A percentile compares a stretch with the other conserved stretches of the same genome.
Conservation (phyloP, 345 rosid species). For the Salix suchowensis region DNA sequence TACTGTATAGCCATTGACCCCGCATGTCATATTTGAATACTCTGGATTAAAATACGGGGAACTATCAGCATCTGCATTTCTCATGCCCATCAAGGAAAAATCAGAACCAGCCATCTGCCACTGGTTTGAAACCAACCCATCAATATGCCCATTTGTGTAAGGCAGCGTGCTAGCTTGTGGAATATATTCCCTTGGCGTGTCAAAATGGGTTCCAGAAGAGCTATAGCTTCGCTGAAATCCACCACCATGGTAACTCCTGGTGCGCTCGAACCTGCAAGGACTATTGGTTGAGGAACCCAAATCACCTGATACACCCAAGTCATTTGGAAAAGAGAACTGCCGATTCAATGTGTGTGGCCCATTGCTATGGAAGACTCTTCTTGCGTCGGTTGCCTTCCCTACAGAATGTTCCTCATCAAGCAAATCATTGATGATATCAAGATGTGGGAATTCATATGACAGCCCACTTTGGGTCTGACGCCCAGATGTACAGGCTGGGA, state of each 20-base stretch:
- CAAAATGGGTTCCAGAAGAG: slow-evolving; percentile 38
- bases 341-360: slow-evolving; percentile 43
- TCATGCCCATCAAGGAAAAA: slow-evolving; percentile 49
- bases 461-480: slow-evolving; percentile 44
- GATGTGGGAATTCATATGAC: slow-evolving; percentile 86
- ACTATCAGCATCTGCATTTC: slow-evolving; percentile 46
- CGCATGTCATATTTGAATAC: slow-evolving; percentile 50
- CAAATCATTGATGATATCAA: slow-evolving; percentile 86
- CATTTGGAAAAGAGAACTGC: slow-evolving; percentile 51
- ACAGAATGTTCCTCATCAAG: slow-evolving; percentile 72
- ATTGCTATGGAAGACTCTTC: slow-evolving; percentile 32
- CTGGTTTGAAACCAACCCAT: slow-evolving; percentile 45
- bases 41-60: slow-evolving; percentile 44
- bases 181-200: slow-evolving; percentile 38
- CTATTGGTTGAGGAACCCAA: slow-evolving; percentile 34
- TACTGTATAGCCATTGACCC: slow-evolving; percentile 54
- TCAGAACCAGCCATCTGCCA: slow-evolving; percentile 67
- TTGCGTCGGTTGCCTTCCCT: slow-evolving; percentile 29
- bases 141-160: slow-evolving; percentile 52
- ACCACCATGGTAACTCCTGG: slow-evolving; percentile 49
- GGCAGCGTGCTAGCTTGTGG: slow-evolving; percentile 45
- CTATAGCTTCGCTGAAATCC: slow-evolving; percentile 45
- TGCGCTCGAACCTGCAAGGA: slow-evolving; percentile 55
- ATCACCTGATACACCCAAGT: slow-evolving; percentile 40
- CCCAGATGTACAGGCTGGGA: slow-evolving; percentile 46